Conservation (phyloP, 768 basidiomycete genomes). For the Rhodotorula paludigena region DNA sequence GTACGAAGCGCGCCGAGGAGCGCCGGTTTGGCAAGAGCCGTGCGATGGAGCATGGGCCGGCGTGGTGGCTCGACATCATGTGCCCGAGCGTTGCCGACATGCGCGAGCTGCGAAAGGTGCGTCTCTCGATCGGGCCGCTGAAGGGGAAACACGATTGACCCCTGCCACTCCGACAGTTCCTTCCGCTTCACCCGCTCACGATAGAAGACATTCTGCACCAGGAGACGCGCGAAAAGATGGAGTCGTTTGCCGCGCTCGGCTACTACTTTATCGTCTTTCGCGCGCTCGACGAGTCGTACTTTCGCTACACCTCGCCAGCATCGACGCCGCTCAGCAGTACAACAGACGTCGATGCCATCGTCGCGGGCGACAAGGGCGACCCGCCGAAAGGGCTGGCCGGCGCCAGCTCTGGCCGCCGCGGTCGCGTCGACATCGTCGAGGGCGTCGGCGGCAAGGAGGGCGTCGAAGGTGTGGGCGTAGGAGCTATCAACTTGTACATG, state of each 20-base stretch:
- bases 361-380: not conserved
- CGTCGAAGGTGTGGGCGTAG: constrained; percentile 55
- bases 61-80: constrained; percentile 88
- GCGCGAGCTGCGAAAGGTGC: constrained; percentile 73
- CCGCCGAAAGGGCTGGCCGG: not conserved
- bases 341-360: not conserved
- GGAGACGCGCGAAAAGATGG: constrained; percentile 86
- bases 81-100: constrained; percentile 85
- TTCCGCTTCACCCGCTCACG: constrained; percentile 85
- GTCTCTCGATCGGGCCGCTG: constrained; percentile 30
- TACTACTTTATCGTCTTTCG: constrained; percentile 89
- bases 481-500: constrained; percentile 80
- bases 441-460: constrained; percentile 52
- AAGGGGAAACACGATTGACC: not conserved
- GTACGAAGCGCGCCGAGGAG: constrained; percentile 30
- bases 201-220: constrained; percentile 88
- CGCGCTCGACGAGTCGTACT: constrained; percentile 62
- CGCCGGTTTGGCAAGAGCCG: constrained; percentile 32
- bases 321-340: constrained; percentile 1
- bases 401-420: constrained; percentile 42
- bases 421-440: constrained; percentile 51
- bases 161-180: constrained; percentile 60
- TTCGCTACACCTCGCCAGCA: constrained; percentile 45
- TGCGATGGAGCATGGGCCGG: constrained; percentile 46
- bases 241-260: constrained; percentile 74